Base-by-base conservation (phyloP, 2,329 filamentous ascomycete species). In the Epichloe festucae region DNA sequence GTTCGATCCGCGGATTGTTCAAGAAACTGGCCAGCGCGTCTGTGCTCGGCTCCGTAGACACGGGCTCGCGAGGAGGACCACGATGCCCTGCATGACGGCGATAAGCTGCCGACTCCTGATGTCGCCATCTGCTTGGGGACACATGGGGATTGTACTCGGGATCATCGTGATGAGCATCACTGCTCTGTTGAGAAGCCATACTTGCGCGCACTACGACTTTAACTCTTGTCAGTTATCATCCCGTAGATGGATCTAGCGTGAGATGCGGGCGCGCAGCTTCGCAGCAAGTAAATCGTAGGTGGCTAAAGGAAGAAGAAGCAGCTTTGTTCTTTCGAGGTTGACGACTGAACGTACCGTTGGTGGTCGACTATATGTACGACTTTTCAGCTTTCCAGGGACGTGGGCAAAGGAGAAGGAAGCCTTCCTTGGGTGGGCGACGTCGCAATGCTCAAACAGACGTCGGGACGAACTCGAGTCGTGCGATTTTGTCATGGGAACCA, bases 31-130 rank as follows among this genome's bases (percentile, higher is more conserved):
- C 71, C 34, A 83, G 70, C 51, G 78, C 75, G 58, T 65, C 69
- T 31, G 76, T 76, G 52, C 67, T 68, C 52, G 27, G 27, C 27
- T 68, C 65, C 56, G 38, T 52, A 69, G 67, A 53, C 58, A 61
- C 56, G 45, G 63, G 62, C 41, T 64, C 63, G 53, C 64, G 64
- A 31, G 61, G 61, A 34, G 60, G 52, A 39, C 55, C 59, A 36
- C 57, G 57, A 12, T 62, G 58, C 17, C 54, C 70, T 36, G 76
- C 77, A 60, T 75, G 68, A 48, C 72, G 71, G 48, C 72, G 71
- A 60, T 72, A 84, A 36, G 77, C 70, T 12, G 70, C 69, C 1
- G 80, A 83, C 62, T 84, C 81, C 61, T 82, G 77, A 61, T 84
- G 81, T 51, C 80, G 75, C 81, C 81, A 84, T 58, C 70, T 70